Base-by-base conservation (phyloP, 305 asterid genomes). In the Solanum hybrid region DNA sequence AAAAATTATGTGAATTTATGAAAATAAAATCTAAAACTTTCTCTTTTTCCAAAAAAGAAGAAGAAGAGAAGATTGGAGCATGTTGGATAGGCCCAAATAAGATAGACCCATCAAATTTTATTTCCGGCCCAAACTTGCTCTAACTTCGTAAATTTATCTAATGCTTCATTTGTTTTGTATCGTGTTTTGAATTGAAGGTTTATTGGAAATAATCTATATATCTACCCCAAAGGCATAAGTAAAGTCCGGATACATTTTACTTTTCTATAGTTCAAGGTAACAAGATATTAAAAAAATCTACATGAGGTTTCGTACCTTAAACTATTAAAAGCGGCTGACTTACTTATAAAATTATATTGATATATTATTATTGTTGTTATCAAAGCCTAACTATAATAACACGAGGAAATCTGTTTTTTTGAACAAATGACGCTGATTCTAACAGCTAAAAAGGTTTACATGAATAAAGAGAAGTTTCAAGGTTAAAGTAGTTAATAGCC, bases 251-350 rank as follows among this genome's bases (percentile, higher is more conserved):
- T 51, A 51, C 4, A 51, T 51, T 51, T 4, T 51, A 51, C n/a
- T 51, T 51, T 16, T 61, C 26, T 20, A 61, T 20, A 22, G 5
- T 61, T 22, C 26, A 61, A 61, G 6, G 11, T 20, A 61, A 61
- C 26, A 61, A 7, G 5, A 61, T 8, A 61, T 61, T 20, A 20
- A 61, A 61, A 5, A 51, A 51, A 13, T 51, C n/a, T 0, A 51
- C 64, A 51, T 16, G 22, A 51, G 22, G 0, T 51, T 51, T 0
- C 2, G 6, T 20, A 61, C 24, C 5, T 61, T 61, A 61, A 8
- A 22, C 4, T 61, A 1, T 20, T 20, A 61, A 22, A 61, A 20
- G 12, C 2, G 26, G 0, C 11, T 0, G 14, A n/a, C 1, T 0
- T n/a, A n/a, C 28, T 22, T n/a, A 67, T n/a, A 64, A n/a, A 64